Evolutionary conservation across 495 filamentous ascomycete species (phyloP).

Genomic region (Tricharina praecox): DNA sequence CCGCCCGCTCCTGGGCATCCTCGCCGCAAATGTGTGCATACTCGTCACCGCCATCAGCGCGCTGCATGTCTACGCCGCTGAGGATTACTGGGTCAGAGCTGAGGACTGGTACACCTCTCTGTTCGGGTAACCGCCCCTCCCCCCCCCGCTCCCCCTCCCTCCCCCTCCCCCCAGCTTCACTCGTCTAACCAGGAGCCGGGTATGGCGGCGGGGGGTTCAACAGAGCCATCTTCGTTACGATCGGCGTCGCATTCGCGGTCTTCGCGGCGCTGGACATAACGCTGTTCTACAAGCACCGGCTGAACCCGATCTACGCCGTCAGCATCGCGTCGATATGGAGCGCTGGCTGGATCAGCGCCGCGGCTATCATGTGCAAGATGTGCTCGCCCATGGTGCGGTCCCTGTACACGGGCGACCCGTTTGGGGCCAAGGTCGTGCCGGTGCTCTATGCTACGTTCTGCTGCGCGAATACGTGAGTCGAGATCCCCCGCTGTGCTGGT

Average conservation of each 20-base stretch:
- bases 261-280: background rate
- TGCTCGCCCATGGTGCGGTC: too few relatives aligned
- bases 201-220: too few relatives aligned
- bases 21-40: background rate
- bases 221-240: background rate
- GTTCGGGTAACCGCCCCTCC: background rate
- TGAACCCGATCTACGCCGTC: background rate
- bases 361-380: background rate
- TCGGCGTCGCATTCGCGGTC: background rate
- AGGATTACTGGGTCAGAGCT: too few relatives aligned
- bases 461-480: background rate
- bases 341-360: background rate
- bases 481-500: background rate
- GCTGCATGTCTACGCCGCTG: background rate
- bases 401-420: too few relatives aligned
- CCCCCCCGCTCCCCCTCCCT: background rate
- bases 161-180: background rate
- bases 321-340: background rate
- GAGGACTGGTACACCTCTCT: background rate
- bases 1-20: background rate
- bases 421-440: too few relatives aligned
- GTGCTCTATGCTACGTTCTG: background rate
- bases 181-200: too few relatives aligned
- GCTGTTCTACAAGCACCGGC: background rate
- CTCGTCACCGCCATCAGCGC: background rate